These are phyloP conservation scores for Blastobotrys parvus DNA, from an alignment of 805 yeast genomes.

Conservation along the genomic window DNA sequence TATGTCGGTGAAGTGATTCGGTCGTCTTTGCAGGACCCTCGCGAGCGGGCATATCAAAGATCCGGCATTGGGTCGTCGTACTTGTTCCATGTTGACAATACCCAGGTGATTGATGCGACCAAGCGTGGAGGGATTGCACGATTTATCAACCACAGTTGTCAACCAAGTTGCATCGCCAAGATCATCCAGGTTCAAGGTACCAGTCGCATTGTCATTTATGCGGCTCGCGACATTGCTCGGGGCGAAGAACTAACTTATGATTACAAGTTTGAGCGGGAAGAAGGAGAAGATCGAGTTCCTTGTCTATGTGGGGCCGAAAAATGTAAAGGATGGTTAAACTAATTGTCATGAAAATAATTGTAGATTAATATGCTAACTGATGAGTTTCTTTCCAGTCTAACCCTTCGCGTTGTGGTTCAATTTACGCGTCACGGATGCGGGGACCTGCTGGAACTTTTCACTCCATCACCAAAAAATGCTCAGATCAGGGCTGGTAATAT, in stretches of 20 bases:
- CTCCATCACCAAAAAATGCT: too few species aligned
- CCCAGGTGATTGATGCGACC: conserved; percentile 94
- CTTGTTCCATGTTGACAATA: conserved; percentile 84
- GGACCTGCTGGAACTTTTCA: too few species aligned
- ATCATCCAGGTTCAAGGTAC: conserved; percentile 91
- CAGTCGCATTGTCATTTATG: conserved; percentile 90
- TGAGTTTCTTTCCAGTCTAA: too few species aligned
- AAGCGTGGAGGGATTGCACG: conserved; percentile 96
- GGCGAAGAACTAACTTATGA: conserved; percentile 82
- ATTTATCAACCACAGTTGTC: conserved; percentile 94
- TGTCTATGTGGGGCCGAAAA: conserved; percentile 94
- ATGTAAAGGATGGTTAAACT: conserved; percentile 88
- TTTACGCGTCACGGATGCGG: too few species aligned
- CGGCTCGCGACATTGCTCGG: conserved; percentile 76
- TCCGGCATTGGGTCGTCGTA: conserved; percentile 96
- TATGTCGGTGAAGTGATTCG: conserved; percentile 93
- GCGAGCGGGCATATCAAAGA: conserved; percentile 77
- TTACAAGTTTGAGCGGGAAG: conserved; percentile 89
- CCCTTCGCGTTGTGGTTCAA: too few species aligned
- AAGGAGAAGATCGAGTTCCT: conserved; percentile 77
- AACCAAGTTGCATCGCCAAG: conserved; percentile 95
- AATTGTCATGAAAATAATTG: too few species aligned
- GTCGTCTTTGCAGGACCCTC: conserved; percentile 86
- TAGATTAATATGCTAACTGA: too few species aligned
- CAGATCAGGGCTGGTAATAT: too few species aligned